Base-by-base conservation (phyloP, 2,329 filamentous ascomycete genomes). In the Cladophialophora bantiana region DNA sequence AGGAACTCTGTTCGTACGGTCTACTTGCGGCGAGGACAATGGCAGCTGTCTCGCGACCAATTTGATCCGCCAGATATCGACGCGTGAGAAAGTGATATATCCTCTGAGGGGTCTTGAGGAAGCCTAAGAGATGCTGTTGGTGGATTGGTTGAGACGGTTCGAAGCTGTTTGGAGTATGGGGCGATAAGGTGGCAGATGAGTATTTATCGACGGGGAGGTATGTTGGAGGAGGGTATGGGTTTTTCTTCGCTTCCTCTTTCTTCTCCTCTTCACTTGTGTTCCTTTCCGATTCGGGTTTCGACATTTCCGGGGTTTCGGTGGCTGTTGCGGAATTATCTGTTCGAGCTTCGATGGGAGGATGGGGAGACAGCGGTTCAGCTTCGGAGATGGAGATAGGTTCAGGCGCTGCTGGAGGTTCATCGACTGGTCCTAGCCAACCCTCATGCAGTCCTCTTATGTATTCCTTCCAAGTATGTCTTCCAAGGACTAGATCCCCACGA, bases 381-480 rank as follows among this genome's bases (percentile, higher is more conserved):
- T 73, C 74, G 7, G 71, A 26, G 15, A 31, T 13, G 10, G 40
- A 36, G 15, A 32, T 13, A 26, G 59, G 69, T n/a, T 68, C 59
- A 20, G 73, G 62, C 26, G 70, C 65, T 12, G 64, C 55, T 32
- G 40, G 71, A 1, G 90, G 90, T 64, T 88, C 79, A 66, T 90
- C 87, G 52, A 96, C 81, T 7, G 95, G 93, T 0, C 95, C 94
- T 31, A 99, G 82, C 94, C 95, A 99, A 64, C 95, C 95, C 80
- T 99, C 95, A 77, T 99, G 95, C 71, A 98, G 76, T 54, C 95
- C 95, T 66, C 94, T 86, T 31, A 98, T 83, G 77, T 98, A 99
- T 80, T 99, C 95, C 81, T 97, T 99, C 95, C 95, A 99, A 9
- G 94, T 90, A 77, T 97, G 91, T 64, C 94, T 84, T 12, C 95